Conservation (phyloP, 2,329 filamentous ascomycete species). For the Septoria petroselini region DNA sequence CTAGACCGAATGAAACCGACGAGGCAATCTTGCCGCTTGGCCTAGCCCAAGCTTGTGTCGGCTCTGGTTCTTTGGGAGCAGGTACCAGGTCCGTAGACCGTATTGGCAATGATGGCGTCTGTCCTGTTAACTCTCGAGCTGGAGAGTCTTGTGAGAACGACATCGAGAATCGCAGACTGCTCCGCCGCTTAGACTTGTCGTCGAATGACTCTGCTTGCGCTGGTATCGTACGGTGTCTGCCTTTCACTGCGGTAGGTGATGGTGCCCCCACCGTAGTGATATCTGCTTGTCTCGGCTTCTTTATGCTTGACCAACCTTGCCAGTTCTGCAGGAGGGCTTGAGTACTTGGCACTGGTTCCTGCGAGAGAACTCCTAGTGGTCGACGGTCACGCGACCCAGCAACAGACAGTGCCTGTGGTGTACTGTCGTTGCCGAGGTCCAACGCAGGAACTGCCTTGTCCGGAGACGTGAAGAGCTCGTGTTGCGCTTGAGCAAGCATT, state of each 20-base stretch:
- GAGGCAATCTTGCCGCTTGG: conserved; percentile 18
- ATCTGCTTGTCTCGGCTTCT: conserved; percentile 35
- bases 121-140: neutral
- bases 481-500: conserved; percentile 33
- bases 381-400: conserved; percentile 30
- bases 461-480: conserved; percentile 33
- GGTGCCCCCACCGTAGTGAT: conserved; percentile 14
- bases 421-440: conserved; percentile 16
- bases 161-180: conserved; percentile 30
- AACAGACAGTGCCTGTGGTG: conserved; percentile 37
- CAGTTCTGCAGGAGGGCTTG: conserved; percentile 45
- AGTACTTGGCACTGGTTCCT: conserved; percentile 40
- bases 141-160: conserved; percentile 22
- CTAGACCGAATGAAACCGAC: conserved; percentile 11
- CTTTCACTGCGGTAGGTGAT: conserved; percentile 21
- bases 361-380: conserved; percentile 25
- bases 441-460: conserved; percentile 23
- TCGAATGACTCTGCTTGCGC: conserved; percentile 7
- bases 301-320: conserved; percentile 44
- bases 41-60: neutral
- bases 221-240: neutral
- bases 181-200: conserved; percentile 19
- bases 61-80: neutral
- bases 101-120: conserved; percentile 2
- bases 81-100: conserved; percentile 9